phyloP scores from a whole-genome alignment of 345 rosid genomes.

The Turritis glabra region DNA sequence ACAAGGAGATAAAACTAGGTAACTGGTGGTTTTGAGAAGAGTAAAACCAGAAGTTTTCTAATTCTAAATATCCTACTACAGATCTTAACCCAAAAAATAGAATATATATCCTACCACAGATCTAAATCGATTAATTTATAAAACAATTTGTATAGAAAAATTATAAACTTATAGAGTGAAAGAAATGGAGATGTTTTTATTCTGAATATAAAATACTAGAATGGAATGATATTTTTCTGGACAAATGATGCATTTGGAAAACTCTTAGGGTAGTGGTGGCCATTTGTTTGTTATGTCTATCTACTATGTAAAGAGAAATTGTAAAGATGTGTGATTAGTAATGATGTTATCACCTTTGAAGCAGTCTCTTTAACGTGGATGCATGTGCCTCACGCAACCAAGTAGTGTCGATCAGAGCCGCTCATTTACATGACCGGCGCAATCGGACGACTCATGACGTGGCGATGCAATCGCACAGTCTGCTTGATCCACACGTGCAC shows the following conservation, averaged over 20 bases:
- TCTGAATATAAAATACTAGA: no score
- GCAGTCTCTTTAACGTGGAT: background rate
- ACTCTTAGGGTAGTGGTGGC: no score
- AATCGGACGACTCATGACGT: slow-evolving; percentile 32
- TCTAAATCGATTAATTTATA: no score
- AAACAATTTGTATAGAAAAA: no score
- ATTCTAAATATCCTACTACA: no score
- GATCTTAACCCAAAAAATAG: no score
- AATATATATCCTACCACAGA: no score
- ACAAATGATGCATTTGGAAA: background rate
- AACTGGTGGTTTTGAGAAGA: background rate
- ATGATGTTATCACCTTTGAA: background rate
- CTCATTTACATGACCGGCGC: slow-evolving; percentile 20
- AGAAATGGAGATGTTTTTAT: no score
- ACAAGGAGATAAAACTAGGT: background rate
- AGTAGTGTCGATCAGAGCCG: slow-evolving; percentile 10
- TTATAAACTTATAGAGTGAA: no score
- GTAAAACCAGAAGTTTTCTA: background rate
- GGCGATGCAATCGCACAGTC: slow-evolving; percentile 18
- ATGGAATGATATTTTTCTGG: background rate
- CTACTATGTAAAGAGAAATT: background rate
- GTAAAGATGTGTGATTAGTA: background rate
- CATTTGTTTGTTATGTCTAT: no score
- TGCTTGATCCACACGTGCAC: slow-evolving; percentile 36
- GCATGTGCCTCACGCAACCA: background rate